Conservation (phyloP, 371 early-diverging fungal species). For the Apophysomyces trapeziformis region DNA sequence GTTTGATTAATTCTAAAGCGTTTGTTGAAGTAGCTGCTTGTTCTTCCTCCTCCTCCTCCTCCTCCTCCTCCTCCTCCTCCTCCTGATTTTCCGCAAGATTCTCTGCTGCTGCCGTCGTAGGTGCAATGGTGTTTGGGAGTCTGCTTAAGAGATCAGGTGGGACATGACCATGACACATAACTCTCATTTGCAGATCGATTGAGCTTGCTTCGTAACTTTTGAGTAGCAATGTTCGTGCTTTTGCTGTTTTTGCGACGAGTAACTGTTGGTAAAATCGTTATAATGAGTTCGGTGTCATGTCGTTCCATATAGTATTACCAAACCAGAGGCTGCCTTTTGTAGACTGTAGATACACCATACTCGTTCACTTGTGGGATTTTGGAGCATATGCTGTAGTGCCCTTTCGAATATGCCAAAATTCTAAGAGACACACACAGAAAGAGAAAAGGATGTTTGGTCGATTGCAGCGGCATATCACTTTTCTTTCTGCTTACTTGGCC, state of each 20-base stretch:
- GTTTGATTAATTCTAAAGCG: constrained; percentile 20
- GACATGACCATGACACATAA: constrained; percentile 53
- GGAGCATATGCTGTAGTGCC: constrained; percentile 28
- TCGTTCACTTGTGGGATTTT: constrained; percentile 23
- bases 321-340: constrained; percentile 61
- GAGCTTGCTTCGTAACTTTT: constrained; percentile 33
- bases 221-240: constrained; percentile 29
- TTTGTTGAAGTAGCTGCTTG: constrained; percentile 14
- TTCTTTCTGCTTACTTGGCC: constrained; percentile 46
- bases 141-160: constrained; percentile 18
- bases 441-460: constrained; percentile 23
- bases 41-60: constrained; percentile 25
- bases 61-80: constrained; percentile 26
- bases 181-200: constrained; percentile 42
- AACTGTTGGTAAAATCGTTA: constrained; percentile 33
- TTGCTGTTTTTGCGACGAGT: constrained; percentile 50
- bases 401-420: constrained; percentile 35
- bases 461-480: constrained; percentile 17
- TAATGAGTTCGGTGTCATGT: not conserved
- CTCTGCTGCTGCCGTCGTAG: not conserved
- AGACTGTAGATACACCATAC: constrained; percentile 37
- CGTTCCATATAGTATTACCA: constrained; percentile 34
- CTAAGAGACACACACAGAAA: not conserved
- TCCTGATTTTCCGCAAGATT: constrained; percentile 12
- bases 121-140: constrained; percentile 13